These are phyloP conservation scores for Sanghuangporus weigelae DNA, from an alignment of 1,284 basidiomycete genomes.

Conservation along the genomic window DNA sequence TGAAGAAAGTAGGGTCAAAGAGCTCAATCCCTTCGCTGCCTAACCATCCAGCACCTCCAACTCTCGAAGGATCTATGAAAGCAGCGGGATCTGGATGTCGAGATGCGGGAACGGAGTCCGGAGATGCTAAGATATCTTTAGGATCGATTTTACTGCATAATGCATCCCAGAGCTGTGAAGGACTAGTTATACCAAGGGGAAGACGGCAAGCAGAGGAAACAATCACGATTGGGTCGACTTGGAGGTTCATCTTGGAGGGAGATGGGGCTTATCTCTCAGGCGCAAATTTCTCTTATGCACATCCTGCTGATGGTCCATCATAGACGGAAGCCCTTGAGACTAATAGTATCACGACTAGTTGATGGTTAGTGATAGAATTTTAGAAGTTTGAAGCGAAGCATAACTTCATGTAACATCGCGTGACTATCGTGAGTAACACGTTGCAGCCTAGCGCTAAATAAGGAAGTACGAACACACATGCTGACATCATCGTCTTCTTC, in stretches of 20 bases:
- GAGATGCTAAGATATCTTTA: background rate
- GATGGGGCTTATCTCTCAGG: background rate
- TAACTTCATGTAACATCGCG: too few relatives aligned
- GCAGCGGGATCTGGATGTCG: background rate
- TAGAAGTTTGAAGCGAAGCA: too few relatives aligned
- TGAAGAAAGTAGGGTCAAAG: constrained; percentile 19
- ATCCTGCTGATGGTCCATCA: background rate
- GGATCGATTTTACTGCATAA: background rate
- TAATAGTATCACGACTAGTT: too few relatives aligned
- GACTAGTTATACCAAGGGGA: constrained; percentile 4
- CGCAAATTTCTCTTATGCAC: background rate
- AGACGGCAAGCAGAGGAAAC: constrained; percentile 14
- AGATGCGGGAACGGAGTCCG: background rate
- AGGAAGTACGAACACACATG: too few relatives aligned
- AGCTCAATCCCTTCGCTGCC: background rate
- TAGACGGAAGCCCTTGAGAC: background rate
- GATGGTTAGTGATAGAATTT: too few relatives aligned
- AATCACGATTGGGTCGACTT: constrained; percentile 7
- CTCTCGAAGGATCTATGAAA: background rate
- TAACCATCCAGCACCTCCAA: constrained; percentile 1
- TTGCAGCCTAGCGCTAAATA: too few relatives aligned
- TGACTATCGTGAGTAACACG: too few relatives aligned
- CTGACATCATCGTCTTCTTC: background rate
- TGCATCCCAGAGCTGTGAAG: constrained; percentile 7
- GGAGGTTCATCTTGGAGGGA: constrained; percentile 5